Evolutionary conservation across 208 protist species (phyloP), one percentile per base, ranked within the genome.

Genomic region (Spongospora subterranea): DNA sequence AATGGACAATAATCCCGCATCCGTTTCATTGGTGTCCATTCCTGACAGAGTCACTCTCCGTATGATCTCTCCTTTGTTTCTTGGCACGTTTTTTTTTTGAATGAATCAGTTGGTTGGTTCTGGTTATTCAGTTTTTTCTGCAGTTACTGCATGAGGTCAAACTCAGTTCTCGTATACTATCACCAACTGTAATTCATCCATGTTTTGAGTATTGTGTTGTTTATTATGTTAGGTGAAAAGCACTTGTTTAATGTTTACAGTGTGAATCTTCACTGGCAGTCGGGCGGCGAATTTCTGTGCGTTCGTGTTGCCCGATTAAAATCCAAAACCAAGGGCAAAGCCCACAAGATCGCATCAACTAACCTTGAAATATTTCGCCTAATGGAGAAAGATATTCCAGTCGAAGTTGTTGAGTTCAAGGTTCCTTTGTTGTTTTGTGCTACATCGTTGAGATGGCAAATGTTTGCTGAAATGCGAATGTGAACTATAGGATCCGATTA

Each of bases 341-440:
- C 71, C 71, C 6, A 35, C 71, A 95, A 95, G 90, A 93, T 93
- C 24, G 91, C 89, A 20, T 91, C 93, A 53, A 94, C 92, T 24
- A 92, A 29, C 53, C 96, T 96, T 65, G 95, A 97, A 88, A 45
- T 97, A 35, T 97, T 97, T 94, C 93, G 95, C 50, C 88, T 96
- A n/a, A 76, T 93, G 32, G 94, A 96, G 77, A 94, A 95, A 64
- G 93, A 94, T 24, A 65, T 96, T 6, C 94, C 95, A 54, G 92
- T 96, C 13, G 95, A 97, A n/a, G 92, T 93, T 24, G 82, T 96
- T 41, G 95, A 96, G 90, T 45, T 96, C 53, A 89, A 64, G 64
- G 53, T 60, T 24, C 13, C 50, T 24, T 60, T 24, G 6, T 60
- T 24, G 24, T 29, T 60, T 60, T 24, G 50, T 6, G 6, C 13